Evolutionary conservation across 805 yeast species (phyloP).

Genomic region (Starmerella bacillaris): DNA sequence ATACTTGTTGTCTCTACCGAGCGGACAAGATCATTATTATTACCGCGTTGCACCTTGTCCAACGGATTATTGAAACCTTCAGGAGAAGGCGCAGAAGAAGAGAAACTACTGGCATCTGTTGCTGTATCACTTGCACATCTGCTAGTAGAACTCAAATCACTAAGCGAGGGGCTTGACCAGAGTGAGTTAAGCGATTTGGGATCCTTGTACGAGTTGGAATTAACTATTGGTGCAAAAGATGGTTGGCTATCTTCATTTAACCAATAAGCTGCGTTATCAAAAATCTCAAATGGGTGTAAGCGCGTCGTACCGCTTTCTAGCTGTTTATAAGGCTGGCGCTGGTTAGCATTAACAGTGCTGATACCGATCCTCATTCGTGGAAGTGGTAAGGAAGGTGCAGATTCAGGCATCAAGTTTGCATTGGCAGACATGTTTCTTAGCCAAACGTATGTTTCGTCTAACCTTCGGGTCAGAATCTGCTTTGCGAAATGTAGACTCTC

Average conservation of each 20-base stretch:
- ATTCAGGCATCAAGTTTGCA: slow-evolving; percentile 6
- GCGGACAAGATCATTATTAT: too few relatives aligned
- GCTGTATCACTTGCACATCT: too few relatives aligned
- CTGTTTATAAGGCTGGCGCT: slow-evolving; percentile 13
- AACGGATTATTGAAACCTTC: too few relatives aligned
- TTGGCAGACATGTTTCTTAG: background rate
- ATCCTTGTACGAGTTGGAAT: background rate
- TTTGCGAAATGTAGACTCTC: background rate
- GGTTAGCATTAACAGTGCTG: background rate
- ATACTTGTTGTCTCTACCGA: too few relatives aligned
- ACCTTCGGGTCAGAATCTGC: background rate
- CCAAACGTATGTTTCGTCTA: background rate
- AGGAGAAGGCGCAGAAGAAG: too few relatives aligned
- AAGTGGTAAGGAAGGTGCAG: slow-evolving; percentile 19
- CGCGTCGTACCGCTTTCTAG: slow-evolving; percentile 13
- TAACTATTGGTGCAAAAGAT: background rate
- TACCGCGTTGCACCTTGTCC: too few relatives aligned
- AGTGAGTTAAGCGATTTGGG: background rate
- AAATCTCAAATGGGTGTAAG: slow-evolving; percentile 23
- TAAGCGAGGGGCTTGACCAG: background rate
- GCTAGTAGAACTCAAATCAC: background rate
- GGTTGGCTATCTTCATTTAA: slow-evolving; percentile 1
- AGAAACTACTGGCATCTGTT: too few relatives aligned
- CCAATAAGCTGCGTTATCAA: slow-evolving; percentile 24
- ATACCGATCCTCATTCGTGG: slow-evolving; percentile 19